phyloP scores from a whole-genome alignment of 106 monocot species.

The Dendrobium officinale region DNA sequence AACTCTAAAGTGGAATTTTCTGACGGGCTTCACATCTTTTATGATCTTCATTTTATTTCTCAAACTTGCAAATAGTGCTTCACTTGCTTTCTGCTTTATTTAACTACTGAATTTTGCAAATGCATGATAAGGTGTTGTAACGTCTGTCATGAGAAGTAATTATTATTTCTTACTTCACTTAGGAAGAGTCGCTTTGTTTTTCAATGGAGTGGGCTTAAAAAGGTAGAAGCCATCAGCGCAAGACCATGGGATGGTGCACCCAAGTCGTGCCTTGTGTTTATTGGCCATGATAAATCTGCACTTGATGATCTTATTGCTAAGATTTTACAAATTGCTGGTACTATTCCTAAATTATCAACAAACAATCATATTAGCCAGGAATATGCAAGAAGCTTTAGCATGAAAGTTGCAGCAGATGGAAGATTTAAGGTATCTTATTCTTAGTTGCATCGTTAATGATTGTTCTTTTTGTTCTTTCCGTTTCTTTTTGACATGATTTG shows the following conservation, averaged over 20 bases:
- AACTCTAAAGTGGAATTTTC: not conserved
- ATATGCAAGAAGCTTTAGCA: slow-evolving; percentile 19
- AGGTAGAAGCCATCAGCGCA: slow-evolving; percentile 44
- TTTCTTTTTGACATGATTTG: slow-evolving; percentile 1
- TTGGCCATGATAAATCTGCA: slow-evolving; percentile 37
- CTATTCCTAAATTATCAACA: slow-evolving; percentile 2
- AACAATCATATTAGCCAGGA: slow-evolving; percentile 10
- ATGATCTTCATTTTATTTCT: not conserved
- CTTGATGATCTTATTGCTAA: slow-evolving; percentile 23
- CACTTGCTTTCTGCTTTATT: not conserved
- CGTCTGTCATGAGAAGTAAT: not conserved
- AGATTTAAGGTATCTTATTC: slow-evolving; percentile 38
- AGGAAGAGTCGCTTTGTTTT: slow-evolving; percentile 43
- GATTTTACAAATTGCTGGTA: slow-evolving; percentile 13
- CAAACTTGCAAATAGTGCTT: not conserved
- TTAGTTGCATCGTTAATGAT: not conserved
- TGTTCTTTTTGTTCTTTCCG: not conserved
- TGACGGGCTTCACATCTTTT: not conserved
- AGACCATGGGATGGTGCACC: slow-evolving; percentile 37
- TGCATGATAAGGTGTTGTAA: not conserved
- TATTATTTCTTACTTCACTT: slow-evolving; percentile 8
- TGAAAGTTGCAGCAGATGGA: slow-evolving; percentile 27
- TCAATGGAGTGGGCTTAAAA: slow-evolving; percentile 60
- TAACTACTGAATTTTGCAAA: not conserved
- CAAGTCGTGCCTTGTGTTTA: slow-evolving; percentile 42